Percentiles rank a stretch among this genome's conserved stretches.
Evolutionary conservation across 2,329 filamentous ascomycete species (phyloP).

Genomic region (Calycina herbarum): DNA sequence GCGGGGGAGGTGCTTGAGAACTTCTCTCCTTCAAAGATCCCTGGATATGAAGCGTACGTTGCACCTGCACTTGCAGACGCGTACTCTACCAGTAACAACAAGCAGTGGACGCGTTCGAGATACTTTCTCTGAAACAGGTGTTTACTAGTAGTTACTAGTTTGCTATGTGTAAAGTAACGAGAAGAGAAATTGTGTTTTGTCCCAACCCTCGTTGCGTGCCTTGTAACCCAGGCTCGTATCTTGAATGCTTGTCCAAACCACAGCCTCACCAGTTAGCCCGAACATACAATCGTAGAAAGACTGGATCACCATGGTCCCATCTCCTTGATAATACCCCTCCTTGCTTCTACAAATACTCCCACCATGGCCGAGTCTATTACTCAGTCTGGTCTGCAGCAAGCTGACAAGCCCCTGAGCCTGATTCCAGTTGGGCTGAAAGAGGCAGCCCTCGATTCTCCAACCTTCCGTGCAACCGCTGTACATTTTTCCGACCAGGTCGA

Average conservation of each 20-base stretch:
- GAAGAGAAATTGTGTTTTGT: too few relatives aligned
- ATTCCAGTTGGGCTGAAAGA: constrained; percentile 84
- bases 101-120: too few relatives aligned
- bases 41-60: too few relatives aligned
- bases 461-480: constrained; percentile 81
- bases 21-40: too few relatives aligned
- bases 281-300: too few relatives aligned
- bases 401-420: constrained; percentile 32
- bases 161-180: too few relatives aligned
- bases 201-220: neutral
- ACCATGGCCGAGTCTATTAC: constrained; percentile 27
- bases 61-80: too few relatives aligned
- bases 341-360: neutral
- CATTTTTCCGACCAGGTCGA: constrained; percentile 94
- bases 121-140: too few relatives aligned
- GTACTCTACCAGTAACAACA: too few relatives aligned
- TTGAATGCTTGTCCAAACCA: neutral
- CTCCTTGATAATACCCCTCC: neutral
- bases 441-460: constrained; percentile 93
- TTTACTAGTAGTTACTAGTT: too few relatives aligned
- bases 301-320: neutral
- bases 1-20: too few relatives aligned
- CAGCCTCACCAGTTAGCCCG: neutral
- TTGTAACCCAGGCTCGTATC: neutral
- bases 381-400: constrained; percentile 24